Evolutionary conservation across 2,329 filamentous ascomycete species (phyloP).

Genomic region (Aspergillus sp.): DNA sequence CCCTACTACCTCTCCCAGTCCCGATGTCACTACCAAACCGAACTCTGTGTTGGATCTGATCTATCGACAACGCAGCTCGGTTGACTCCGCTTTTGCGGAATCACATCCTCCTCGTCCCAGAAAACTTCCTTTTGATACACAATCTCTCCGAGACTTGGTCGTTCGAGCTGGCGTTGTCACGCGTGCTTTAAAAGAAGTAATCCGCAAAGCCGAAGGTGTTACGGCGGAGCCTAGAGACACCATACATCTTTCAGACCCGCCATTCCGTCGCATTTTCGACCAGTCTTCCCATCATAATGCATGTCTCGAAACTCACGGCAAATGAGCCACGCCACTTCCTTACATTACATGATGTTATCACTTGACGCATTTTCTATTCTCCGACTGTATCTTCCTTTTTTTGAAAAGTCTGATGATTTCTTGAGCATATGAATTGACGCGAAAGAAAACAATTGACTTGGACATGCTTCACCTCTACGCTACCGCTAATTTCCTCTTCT

Average conservation of each 20-base stretch:
- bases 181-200: constrained; percentile 51
- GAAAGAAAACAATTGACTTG: constrained; percentile 11
- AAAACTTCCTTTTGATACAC: constrained; percentile 68
- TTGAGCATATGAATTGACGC: constrained; percentile 19
- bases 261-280: constrained; percentile 52
- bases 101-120: constrained; percentile 33
- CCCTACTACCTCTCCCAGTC: constrained; percentile 35
- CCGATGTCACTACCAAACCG: constrained; percentile 59
- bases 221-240: constrained; percentile 31
- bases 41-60: constrained; percentile 63
- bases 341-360: constrained; percentile 9
- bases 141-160: constrained; percentile 64
- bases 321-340: constrained; percentile 22
- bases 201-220: constrained; percentile 53
- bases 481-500: constrained; percentile 17
- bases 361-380: constrained; percentile 13
- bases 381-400: constrained; percentile 14
- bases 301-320: constrained; percentile 26
- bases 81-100: constrained; percentile 28
- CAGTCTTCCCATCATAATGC: constrained; percentile 40
- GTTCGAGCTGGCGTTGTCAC: constrained; percentile 52
- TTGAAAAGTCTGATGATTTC: constrained; percentile 21
- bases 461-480: constrained; percentile 12
- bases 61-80: constrained; percentile 50
- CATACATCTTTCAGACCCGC: constrained; percentile 41